These are phyloP conservation scores for Capsicum pubescens DNA, from an alignment of 257 asterid species.

Conservation along the genomic window DNA sequence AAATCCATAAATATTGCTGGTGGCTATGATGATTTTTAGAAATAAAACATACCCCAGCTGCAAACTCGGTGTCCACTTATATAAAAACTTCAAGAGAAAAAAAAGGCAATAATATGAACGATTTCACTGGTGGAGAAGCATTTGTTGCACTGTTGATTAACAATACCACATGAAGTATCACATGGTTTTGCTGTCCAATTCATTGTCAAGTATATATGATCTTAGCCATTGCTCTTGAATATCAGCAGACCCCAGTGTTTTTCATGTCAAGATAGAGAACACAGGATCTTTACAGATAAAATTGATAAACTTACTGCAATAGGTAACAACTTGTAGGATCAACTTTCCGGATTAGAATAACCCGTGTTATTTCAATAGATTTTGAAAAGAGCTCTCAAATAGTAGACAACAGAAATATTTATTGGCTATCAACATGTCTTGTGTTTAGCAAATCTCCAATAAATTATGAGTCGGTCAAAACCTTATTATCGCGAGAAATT, in stretches of 20 bases:
- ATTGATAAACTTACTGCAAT: not conserved
- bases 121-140: not conserved
- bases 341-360: not conserved
- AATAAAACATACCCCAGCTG: not conserved
- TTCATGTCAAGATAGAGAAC: not conserved
- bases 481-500: not conserved
- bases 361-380: not conserved
- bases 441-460: not conserved
- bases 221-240: not conserved
- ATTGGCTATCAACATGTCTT: not conserved
- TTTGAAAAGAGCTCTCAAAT: no score
- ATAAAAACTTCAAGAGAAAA: no score
- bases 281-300: not conserved
- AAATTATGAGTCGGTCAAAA: not conserved
- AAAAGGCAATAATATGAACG: not conserved
- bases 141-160: not conserved
- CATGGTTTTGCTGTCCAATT: not conserved
- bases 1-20: no score
- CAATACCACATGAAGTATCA: constrained; percentile 19
- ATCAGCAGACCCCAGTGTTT: not conserved
- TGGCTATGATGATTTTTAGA: no score
- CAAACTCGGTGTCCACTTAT: not conserved
- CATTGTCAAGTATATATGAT: constrained; percentile 10
- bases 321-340: not conserved
- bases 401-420: not conserved